phyloP scores from a whole-genome alignment of 1,139 yeast genomes.

The Saccharomyces uvarum region DNA sequence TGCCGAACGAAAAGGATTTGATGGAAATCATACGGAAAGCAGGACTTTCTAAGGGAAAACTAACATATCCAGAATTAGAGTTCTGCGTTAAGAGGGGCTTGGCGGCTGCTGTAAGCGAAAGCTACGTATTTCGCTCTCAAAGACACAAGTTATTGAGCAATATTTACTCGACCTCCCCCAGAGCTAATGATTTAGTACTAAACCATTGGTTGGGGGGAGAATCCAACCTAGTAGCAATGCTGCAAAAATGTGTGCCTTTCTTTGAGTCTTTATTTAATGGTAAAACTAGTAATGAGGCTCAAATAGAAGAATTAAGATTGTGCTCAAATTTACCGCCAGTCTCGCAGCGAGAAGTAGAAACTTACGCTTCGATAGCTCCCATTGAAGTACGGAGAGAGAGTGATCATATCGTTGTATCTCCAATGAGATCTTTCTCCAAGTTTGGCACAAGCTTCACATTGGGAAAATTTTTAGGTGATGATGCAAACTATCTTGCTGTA shows the following conservation, averaged over 20 bases:
- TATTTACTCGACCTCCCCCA: conserved; percentile 17
- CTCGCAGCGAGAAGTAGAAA: neutral
- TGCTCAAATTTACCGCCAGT: conserved; percentile 18
- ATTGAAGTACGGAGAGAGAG: neutral
- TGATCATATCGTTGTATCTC: conserved; percentile 17
- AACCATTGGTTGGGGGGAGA: conserved; percentile 25
- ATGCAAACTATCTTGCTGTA: conserved; percentile 38
- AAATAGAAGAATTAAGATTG: conserved; percentile 4
- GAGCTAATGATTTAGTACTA: conserved; percentile 17
- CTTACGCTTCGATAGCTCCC: neutral
- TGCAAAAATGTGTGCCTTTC: conserved; percentile 14
- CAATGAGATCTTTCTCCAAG: conserved; percentile 31
- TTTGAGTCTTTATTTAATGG: conserved; percentile 10
- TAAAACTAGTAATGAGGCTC: conserved; percentile 1
- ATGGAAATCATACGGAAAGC: conserved; percentile 23
- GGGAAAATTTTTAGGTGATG: conserved; percentile 36
- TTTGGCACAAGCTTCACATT: conserved; percentile 40
- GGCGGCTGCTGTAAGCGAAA: conserved; percentile 31
- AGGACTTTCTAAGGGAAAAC: conserved; percentile 9
- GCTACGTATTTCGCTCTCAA: conserved; percentile 10
- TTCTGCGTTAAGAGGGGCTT: conserved; percentile 47
- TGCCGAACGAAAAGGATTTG: conserved; percentile 39
- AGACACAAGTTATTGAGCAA: conserved; percentile 11
- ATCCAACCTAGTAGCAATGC: conserved; percentile 14
- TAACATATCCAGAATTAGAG: conserved; percentile 24